Evolutionary conservation across 768 basidiomycete species (phyloP).

Genomic region (Suillus fuscotomentosus): DNA sequence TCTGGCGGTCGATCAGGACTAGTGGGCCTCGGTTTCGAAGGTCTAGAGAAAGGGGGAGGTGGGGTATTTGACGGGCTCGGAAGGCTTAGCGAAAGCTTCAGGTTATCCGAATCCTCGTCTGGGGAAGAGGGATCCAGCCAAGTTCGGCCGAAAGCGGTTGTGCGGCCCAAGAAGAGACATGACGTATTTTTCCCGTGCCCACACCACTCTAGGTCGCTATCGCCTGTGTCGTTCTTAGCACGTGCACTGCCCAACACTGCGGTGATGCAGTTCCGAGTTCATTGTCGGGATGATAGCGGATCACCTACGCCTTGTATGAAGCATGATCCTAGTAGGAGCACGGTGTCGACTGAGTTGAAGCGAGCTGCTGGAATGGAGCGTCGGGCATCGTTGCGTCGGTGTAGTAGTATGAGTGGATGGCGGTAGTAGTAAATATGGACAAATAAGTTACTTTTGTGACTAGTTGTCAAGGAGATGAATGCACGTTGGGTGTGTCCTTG

Average conservation of each 20-base stretch:
- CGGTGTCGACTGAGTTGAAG: conserved; percentile 31
- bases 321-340: conserved; percentile 18
- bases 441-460: not conserved
- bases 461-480: conserved; percentile 2
- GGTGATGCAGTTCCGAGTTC: conserved; percentile 12
- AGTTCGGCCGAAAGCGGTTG: conserved; percentile 13
- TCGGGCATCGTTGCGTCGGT: conserved; percentile 19
- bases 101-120: conserved; percentile 1
- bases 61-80: conserved; percentile 27
- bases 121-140: not conserved
- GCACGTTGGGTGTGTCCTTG: not conserved
- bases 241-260: conserved; percentile 6
- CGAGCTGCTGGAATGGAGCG: conserved; percentile 25
- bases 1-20: not conserved
- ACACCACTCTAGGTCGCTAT: not conserved
- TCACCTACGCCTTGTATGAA: conserved; percentile 22
- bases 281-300: conserved; percentile 11
- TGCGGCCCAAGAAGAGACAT: conserved; percentile 19
- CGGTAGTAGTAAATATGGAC: conserved; percentile 11
- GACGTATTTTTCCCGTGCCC: conserved; percentile 30
- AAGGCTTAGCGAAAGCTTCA: conserved; percentile 26
- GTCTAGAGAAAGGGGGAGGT: conserved; percentile 24
- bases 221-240: conserved; percentile 12
- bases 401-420: conserved; percentile 13
- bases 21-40: conserved; percentile 26